A percentile compares a stretch with the other conserved stretches of the same genome.
phyloP scores from a whole-genome alignment of 768 basidiomycete genomes.

The Phlebiopsis gigantea region DNA sequence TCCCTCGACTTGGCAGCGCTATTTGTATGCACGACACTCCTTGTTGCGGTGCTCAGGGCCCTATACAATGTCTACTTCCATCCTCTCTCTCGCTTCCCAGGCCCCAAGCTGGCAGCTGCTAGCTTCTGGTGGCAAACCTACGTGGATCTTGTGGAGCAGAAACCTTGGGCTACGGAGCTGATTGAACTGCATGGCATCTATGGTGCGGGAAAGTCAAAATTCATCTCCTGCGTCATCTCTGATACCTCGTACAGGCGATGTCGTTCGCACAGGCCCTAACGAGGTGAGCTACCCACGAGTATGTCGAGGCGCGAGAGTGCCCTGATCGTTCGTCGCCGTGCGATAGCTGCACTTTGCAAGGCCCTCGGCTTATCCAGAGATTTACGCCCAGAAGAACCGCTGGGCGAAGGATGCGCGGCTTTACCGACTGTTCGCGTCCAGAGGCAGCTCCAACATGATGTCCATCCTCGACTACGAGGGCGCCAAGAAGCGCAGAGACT shows the following conservation, averaged over 20 bases:
- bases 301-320: neutral
- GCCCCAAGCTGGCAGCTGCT: neutral
- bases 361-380: slow-evolving; percentile 33
- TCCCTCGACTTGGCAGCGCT: neutral
- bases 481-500: slow-evolving; percentile 26
- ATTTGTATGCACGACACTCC: neutral
- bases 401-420: slow-evolving; percentile 35
- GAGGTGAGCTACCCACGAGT: slow-evolving; percentile 28
- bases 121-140: slow-evolving; percentile 1
- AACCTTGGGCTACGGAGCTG: neutral
- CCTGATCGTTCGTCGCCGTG: neutral
- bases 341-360: slow-evolving; percentile 37
- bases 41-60: neutral
- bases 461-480: slow-evolving; percentile 26
- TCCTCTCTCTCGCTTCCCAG: neutral
- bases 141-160: neutral
- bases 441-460: slow-evolving; percentile 30
- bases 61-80: slow-evolving; percentile 5
- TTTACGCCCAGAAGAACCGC: slow-evolving; percentile 26
- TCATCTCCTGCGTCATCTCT: neutral
- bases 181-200: neutral
- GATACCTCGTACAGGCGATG: slow-evolving; percentile 23
- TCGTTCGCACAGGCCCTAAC: slow-evolving; percentile 34
- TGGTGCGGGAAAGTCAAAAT: neutral
- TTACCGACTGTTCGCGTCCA: slow-evolving; percentile 31